phyloP scores from a whole-genome alignment of 371 early-diverging fungal genomes.

The Lichtheimia hyalospora region DNA sequence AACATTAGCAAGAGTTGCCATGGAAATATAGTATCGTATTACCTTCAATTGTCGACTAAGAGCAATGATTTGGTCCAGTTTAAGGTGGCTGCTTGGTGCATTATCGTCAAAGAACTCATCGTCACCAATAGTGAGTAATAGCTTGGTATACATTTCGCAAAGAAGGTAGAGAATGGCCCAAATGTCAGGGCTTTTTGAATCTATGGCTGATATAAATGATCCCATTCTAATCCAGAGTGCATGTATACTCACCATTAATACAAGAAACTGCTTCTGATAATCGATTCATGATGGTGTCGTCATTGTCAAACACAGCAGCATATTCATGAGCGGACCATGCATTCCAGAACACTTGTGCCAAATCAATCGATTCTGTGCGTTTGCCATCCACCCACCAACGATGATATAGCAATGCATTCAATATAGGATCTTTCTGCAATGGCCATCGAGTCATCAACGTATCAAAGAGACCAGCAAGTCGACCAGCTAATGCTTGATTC shows the following conservation, averaged over 20 bases:
- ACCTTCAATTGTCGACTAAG: constrained; percentile 64
- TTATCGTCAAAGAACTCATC: constrained; percentile 71
- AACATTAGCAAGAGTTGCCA: neutral
- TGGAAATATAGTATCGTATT: constrained; percentile 13
- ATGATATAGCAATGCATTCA: constrained; percentile 56
- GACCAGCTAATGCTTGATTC: constrained; percentile 19
- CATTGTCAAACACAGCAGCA: constrained; percentile 18
- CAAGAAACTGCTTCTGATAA: constrained; percentile 3
- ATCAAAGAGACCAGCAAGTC: constrained; percentile 39
- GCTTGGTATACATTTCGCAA: constrained; percentile 72
- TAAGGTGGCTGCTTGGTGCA: constrained; percentile 48
- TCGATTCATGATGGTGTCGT: constrained; percentile 10
- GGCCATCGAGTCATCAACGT: constrained; percentile 65
- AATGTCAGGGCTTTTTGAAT: constrained; percentile 26
- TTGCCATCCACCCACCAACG: constrained; percentile 13
- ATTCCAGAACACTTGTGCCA: constrained; percentile 32
- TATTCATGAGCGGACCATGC: constrained; percentile 22
- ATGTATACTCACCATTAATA: constrained; percentile 14
- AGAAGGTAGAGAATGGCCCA: constrained; percentile 68
- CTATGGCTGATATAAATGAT: constrained; percentile 2
- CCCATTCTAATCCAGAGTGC: neutral
- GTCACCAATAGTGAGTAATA: constrained; percentile 80
- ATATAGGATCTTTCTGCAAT: constrained; percentile 50
- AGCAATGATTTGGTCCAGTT: constrained; percentile 47
- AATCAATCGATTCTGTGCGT: constrained; percentile 2